phyloP scores from a whole-genome alignment of 1,139 yeast genomes.

The Pichia sp. region DNA sequence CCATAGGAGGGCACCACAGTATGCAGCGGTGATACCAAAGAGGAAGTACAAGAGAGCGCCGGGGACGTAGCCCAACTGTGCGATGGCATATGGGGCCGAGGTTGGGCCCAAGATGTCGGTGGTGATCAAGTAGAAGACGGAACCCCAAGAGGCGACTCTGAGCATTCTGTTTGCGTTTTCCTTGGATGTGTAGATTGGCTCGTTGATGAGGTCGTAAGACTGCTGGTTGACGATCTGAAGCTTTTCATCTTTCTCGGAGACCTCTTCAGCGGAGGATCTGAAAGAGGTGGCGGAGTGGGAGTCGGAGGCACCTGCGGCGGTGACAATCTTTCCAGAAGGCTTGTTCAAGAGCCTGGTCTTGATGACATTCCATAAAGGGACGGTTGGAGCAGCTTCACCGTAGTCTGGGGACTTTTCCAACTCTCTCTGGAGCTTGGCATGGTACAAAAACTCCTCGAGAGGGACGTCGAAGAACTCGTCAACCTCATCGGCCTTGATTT shows the following conservation, averaged over 20 bases:
- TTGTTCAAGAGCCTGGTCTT: constrained; percentile 12
- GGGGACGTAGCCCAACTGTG: constrained; percentile 42
- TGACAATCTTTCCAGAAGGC: not conserved
- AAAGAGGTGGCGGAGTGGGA: not conserved
- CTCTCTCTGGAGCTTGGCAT: constrained; percentile 15
- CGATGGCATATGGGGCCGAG: constrained; percentile 41
- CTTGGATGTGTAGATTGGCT: constrained; percentile 10
- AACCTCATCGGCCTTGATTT: not conserved
- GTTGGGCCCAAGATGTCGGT: constrained; percentile 46
- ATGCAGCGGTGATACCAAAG: constrained; percentile 39
- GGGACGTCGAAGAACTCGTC: constrained; percentile 15
- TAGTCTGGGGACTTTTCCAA: constrained; percentile 14
- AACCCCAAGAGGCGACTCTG: constrained; percentile 20
- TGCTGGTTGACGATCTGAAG: not conserved
- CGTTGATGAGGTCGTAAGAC: constrained; percentile 3
- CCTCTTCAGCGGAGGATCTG: not conserved
- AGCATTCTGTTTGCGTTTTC: constrained; percentile 17
- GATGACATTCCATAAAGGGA: constrained; percentile 14
- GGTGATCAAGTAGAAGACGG: constrained; percentile 42
- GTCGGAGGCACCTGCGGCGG: not conserved
- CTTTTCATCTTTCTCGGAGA: not conserved
- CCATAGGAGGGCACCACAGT: constrained; percentile 26
- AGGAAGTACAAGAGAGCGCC: constrained; percentile 39
- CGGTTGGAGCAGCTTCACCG: constrained; percentile 15
- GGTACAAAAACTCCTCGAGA: constrained; percentile 14